A percentile compares a stretch with the other conserved stretches of the same genome.
Conservation (phyloP, 768 basidiomycete species). For the Boletus rubropictus region DNA sequence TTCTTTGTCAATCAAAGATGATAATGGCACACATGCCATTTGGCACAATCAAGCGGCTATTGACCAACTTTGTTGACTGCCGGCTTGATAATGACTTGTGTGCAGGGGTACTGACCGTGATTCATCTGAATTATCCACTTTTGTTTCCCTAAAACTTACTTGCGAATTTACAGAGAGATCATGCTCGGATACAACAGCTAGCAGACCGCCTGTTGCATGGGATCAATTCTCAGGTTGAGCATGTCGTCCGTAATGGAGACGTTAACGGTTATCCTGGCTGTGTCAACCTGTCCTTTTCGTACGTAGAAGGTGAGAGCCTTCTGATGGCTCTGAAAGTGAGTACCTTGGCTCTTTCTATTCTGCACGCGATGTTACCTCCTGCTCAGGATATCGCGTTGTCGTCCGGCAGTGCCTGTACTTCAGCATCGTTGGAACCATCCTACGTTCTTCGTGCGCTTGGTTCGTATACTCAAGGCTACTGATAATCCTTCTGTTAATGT, state of each 20-base stretch:
- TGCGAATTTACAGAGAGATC: constrained; percentile 58
- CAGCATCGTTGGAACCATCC: constrained; percentile 95
- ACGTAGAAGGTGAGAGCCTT: constrained; percentile 95
- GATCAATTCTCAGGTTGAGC: constrained; percentile 79
- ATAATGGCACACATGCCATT: constrained; percentile 37
- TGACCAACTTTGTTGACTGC: constrained; percentile 21
- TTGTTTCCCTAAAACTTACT: constrained; percentile 1
- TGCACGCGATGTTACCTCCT: background rate
- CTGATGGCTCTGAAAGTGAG: constrained; percentile 94
- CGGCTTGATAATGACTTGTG: constrained; percentile 63
- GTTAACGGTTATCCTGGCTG: constrained; percentile 90
- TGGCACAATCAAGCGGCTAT: constrained; percentile 41
- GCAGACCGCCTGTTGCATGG: constrained; percentile 76
- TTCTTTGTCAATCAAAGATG: constrained; percentile 35
- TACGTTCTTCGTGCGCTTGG: constrained; percentile 96
- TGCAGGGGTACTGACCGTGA: constrained; percentile 91
- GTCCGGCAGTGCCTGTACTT: constrained; percentile 97
- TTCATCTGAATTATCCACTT: background rate
- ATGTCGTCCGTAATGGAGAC: constrained; percentile 94
- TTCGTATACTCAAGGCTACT: constrained; percentile 25
- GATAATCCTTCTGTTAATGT: background rate
- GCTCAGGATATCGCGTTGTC: constrained; percentile 90
- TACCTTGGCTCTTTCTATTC: constrained; percentile 1
- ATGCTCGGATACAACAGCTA: constrained; percentile 62
- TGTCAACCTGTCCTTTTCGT: constrained; percentile 91